A percentile compares a stretch with the other conserved stretches of the same genome.
These are phyloP conservation scores for Cyclaneusma minus DNA, from an alignment of 2,329 filamentous ascomycete genomes.

Conservation along the genomic window DNA sequence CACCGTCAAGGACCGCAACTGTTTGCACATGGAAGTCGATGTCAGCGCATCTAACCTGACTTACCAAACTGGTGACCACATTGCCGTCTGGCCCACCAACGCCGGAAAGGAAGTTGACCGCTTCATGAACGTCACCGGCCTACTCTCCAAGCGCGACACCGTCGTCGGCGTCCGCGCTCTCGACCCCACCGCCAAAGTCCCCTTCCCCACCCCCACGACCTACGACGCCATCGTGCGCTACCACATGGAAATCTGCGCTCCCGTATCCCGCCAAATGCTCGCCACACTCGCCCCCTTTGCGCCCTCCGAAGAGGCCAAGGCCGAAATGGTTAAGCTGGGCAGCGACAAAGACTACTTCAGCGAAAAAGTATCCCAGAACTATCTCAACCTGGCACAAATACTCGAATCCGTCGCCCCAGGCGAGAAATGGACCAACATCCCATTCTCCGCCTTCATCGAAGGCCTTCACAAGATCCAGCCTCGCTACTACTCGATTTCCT, in stretches of 20 bases:
- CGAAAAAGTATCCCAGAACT: constrained; percentile 63
- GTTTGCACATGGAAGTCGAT: constrained; percentile 90
- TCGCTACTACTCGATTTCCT: constrained; percentile 98
- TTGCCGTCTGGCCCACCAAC: constrained; percentile 95
- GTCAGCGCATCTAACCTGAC: constrained; percentile 76
- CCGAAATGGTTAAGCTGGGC: constrained; percentile 77
- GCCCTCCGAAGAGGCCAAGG: constrained; percentile 69
- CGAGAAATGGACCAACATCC: constrained; percentile 67
- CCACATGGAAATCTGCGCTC: constrained; percentile 91
- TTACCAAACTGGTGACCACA: constrained; percentile 95
- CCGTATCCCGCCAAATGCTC: constrained; percentile 91
- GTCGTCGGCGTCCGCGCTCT: constrained; percentile 84
- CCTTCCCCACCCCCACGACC: constrained; percentile 92
- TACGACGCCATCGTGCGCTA: constrained; percentile 89
- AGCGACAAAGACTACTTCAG: constrained; percentile 94
- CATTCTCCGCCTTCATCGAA: constrained; percentile 91
- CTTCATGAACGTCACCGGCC: constrained; percentile 65
- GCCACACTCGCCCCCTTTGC: constrained; percentile 78
- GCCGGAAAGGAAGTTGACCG: constrained; percentile 82
- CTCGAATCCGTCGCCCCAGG: constrained; percentile 58
- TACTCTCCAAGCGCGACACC: constrained; percentile 59
- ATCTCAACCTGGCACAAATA: constrained; percentile 80
- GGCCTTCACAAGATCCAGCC: constrained; percentile 89
- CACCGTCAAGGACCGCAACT: constrained; percentile 78
- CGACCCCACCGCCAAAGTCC: constrained; percentile 91